A percentile compares a stretch with the other conserved stretches of the same genome.
phyloP scores from a whole-genome alignment of 2,329 filamentous ascomycete species.

The Pyricularia sp. region DNA sequence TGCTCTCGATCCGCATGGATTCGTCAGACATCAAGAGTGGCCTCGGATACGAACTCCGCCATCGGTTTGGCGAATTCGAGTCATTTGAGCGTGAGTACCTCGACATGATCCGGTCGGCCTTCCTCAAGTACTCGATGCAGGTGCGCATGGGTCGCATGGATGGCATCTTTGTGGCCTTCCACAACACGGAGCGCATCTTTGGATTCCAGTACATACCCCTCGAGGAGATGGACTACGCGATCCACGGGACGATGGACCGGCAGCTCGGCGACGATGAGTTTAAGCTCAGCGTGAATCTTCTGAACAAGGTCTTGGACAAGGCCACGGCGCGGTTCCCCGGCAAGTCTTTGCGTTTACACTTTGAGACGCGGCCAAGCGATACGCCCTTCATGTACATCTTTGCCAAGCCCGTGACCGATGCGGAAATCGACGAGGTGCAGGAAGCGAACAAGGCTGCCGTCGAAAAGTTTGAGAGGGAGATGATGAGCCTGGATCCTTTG shows the following conservation, averaged over 20 bases:
- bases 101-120: constrained; percentile 89
- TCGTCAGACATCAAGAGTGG: constrained; percentile 57
- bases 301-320: constrained; percentile 67
- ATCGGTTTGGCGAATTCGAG: constrained; percentile 64
- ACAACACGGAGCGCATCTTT: constrained; percentile 91
- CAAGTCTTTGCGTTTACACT: constrained; percentile 63
- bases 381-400: constrained; percentile 75
- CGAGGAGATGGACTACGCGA: constrained; percentile 71
- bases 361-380: constrained; percentile 56
- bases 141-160: constrained; percentile 98
- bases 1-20: constrained; percentile 86
- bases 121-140: constrained; percentile 93
- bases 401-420: constrained; percentile 66
- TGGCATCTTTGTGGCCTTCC: constrained; percentile 91
- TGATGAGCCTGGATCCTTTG: constrained; percentile 35
- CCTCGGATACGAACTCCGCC: constrained; percentile 74
- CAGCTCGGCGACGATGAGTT: constrained; percentile 74
- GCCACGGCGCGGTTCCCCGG: constrained; percentile 65
- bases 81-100: constrained; percentile 94
- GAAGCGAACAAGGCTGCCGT: constrained; percentile 49
- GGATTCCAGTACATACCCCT: constrained; percentile 91
- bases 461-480: constrained; percentile 52
- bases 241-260: constrained; percentile 64
- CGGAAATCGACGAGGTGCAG: constrained; percentile 64
- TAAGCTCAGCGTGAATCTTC: constrained; percentile 60